phyloP scores from a whole-genome alignment of 2,329 filamentous ascomycete genomes.

The Hypoxylon sp. region DNA sequence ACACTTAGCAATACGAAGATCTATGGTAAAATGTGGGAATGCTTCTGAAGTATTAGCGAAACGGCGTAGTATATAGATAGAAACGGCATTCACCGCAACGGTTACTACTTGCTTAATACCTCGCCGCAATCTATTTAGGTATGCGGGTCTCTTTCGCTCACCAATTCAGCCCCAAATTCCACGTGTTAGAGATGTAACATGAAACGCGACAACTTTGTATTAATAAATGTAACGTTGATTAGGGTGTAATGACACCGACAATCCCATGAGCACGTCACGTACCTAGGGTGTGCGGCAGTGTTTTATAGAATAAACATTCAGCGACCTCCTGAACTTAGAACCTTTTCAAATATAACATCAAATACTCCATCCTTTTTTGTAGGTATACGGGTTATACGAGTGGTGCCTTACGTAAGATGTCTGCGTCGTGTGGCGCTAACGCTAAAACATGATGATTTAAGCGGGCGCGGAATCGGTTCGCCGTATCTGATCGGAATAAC shows the following conservation, averaged over 20 bases:
- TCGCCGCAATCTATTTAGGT: constrained; percentile 32
- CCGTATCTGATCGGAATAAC: constrained; percentile 1
- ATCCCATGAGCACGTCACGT: constrained; percentile 21
- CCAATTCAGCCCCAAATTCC: constrained; percentile 7
- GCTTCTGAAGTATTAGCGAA: not conserved
- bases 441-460: constrained; percentile 1
- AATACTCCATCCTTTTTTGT: no score
- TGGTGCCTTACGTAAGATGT: constrained; percentile 17
- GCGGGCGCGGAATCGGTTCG: constrained; percentile 2
- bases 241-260: not conserved
- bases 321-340: no score
- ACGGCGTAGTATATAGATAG: not conserved
- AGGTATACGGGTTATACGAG: constrained; percentile 8
- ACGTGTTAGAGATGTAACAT: constrained; percentile 5
- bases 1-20: not conserved
- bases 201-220: not conserved
- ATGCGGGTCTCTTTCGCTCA: not conserved
- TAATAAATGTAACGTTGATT: constrained; percentile 15
- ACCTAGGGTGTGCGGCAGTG: constrained; percentile 23
- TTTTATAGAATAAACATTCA: not conserved
- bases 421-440: constrained; percentile 23
- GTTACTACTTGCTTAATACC: not conserved
- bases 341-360: no score
- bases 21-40: not conserved
- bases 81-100: not conserved